Evolutionary conservation across 1,139 yeast species (phyloP), one percentile per base, ranked within the genome.

Genomic region (Spathaspora sp.): DNA sequence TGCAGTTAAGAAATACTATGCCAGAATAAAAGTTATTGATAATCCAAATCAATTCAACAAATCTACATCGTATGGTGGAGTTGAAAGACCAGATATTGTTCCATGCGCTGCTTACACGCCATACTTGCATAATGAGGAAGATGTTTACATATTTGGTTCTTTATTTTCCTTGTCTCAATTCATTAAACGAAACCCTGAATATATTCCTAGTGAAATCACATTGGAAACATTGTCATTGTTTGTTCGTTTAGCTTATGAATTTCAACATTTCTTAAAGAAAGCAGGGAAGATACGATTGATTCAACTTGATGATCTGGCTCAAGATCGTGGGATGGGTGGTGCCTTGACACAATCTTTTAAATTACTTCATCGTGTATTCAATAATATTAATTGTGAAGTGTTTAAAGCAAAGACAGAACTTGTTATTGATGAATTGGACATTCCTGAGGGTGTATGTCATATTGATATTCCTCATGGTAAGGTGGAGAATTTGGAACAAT

Each of bases 51-150:
- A 10, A 15, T 41, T 33, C 20, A 33, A 37, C 3, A 33, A 23
- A 23, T 41, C 43, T 8, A 33, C 43, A 20, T 29, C 31, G 13
- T 41, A 41, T 29, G 24, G 38, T 8, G 43, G 43, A 7, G 26
- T 41, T 18, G 24, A 20, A 15, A 27, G n/a, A 11, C 43, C 43
- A 3, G 36, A 31, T 13, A 31, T 31, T 31, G 18, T 31, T 31
- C 36, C 36, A 13, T 15, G 13, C 15, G 18, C 18, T 7, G 2
- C 16, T 7, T 31, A 3, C 18, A 31, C 36, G 2, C 36, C 36
- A 31, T 31, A 31, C 10, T 13, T 7, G 10, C 15, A 33, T 3
- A 9, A n/a, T 10, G 33, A 24, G 7, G n/a, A 16, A 6, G 15
- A 23, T 24, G 25, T 27, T 9, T 33, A 38, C 25, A 11, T 24